Evolutionary conservation across 345 rosid genomes (phyloP).

Genomic region (Rhodamnia argentea): DNA sequence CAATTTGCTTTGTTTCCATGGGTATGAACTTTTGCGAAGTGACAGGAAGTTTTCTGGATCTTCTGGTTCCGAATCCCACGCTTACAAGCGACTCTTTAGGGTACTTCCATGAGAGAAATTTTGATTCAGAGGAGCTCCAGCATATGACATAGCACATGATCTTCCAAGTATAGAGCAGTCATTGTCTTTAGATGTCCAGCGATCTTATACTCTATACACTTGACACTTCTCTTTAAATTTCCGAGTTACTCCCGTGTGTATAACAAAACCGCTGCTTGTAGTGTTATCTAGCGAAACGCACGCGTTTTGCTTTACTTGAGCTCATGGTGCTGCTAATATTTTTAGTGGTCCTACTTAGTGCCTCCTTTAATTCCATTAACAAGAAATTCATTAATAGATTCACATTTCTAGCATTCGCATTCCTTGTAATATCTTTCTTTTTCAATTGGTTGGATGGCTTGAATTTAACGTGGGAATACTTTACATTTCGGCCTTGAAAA

Average conservation of each 20-base stretch:
- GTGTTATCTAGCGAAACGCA: background rate
- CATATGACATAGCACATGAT: background rate
- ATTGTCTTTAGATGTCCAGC: background rate
- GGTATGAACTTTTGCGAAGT: background rate
- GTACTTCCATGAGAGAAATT: background rate
- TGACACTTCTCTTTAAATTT: background rate
- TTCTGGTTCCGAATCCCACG: background rate
- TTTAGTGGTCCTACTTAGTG: background rate
- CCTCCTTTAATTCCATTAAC: background rate
- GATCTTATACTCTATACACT: background rate
- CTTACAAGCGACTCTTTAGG: background rate
- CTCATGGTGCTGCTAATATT: background rate
- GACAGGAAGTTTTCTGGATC: background rate
- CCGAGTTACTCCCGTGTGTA: background rate
- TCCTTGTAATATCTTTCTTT: background rate
- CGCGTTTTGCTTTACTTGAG: background rate
- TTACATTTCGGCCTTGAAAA: background rate
- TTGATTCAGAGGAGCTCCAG: background rate
- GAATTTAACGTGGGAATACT: background rate
- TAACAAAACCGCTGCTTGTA: background rate
- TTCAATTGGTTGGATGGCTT: background rate
- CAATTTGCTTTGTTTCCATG: background rate
- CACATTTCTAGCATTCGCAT: background rate
- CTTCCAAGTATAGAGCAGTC: background rate
- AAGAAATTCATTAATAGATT: background rate